Evolutionary conservation across 2,329 filamentous ascomycete genomes (phyloP), one percentile per base, ranked within the genome.

Genomic region (Pestalotiopsis sp.): DNA sequence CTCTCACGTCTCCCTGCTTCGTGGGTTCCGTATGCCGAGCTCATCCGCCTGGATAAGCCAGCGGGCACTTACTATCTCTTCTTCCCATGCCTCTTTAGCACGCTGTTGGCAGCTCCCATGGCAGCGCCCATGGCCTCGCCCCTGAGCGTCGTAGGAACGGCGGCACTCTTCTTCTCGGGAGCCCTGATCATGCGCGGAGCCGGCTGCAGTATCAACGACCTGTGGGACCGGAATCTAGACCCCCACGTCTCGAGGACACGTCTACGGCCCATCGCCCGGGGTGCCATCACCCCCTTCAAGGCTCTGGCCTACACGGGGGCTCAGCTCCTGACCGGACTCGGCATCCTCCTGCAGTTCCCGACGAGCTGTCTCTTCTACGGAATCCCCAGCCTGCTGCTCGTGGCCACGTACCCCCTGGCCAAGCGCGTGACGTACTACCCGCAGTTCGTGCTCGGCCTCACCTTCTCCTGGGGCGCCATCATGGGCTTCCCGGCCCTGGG

Each of bases 401-500:
- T 97, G 5, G 88, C 89, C 3, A 83, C 86, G 1, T 97, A 97
- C 77, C 94, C 94, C 14, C 83, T 97, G 20, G 93, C 93, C 12
- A 97, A 97, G 82, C 87, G 94, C 41, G 87, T 97, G 31, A 97
- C 94, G 0, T 90, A 97, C 79, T 97, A 97, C 77, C 94, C 94
- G 2, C 94, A 97, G 78, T 88, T 92, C 70, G 90, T 97, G 9
- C 87, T 97, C 0, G 94, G 94, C 0, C 80, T 96, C 66, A 94
- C 93, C 1, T 97, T 97, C 78, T 95, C 92, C 4, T 97, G 94
- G 94, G 94, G 94, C 31, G 92, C 94, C 17, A 89, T 96, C 65
- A 91, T 97, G 89, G 94, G 93, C 1, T 97, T 95, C 75, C 93
- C 94, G 0, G 93, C 94, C 3, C 84, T 97, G 2, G 93, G 93